These are phyloP conservation scores for Nephelium lappaceum DNA, from an alignment of 345 rosid species.

Conservation along the genomic window DNA sequence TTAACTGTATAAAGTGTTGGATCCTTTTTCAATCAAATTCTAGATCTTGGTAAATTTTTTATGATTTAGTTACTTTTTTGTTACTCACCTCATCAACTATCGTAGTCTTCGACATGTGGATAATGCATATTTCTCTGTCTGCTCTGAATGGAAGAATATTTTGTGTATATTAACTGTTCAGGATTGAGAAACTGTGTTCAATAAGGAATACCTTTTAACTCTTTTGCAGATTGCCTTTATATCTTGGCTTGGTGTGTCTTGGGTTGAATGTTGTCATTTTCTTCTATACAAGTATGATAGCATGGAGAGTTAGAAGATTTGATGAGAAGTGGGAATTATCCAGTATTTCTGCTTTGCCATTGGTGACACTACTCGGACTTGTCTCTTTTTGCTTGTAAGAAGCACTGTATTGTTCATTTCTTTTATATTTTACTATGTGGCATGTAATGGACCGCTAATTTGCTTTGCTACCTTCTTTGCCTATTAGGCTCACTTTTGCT, in stretches of 20 bases:
- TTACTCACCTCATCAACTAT: background rate
- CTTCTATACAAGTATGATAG: slow-evolving; percentile 72
- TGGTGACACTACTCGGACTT: slow-evolving; percentile 77
- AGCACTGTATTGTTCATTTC: slow-evolving; percentile 9
- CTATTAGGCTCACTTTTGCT: slow-evolving; percentile 71
- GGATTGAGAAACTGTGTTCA: background rate
- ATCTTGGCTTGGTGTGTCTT: slow-evolving; percentile 71
- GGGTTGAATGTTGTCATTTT: slow-evolving; percentile 65
- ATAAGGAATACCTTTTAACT: slow-evolving; percentile 7
- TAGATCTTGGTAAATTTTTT: background rate
- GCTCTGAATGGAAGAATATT: background rate
- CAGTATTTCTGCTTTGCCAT: slow-evolving; percentile 78
- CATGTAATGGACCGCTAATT: slow-evolving; percentile 12
- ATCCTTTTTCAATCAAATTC: background rate
- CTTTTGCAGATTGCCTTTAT: slow-evolving; percentile 76
- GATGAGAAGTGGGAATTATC: slow-evolving; percentile 92
- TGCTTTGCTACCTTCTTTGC: slow-evolving; percentile 18
- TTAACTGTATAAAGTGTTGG: background rate
- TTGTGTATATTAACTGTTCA: background rate
- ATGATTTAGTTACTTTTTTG: background rate
- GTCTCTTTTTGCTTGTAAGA: slow-evolving; percentile 89
- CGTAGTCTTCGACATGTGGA: background rate
- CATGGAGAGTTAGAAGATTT: slow-evolving; percentile 82
- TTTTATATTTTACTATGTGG: slow-evolving; percentile 14
- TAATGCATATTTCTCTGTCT: background rate